phyloP scores from a whole-genome alignment of 441 rosid genomes.

The Viola pubescens region DNA sequence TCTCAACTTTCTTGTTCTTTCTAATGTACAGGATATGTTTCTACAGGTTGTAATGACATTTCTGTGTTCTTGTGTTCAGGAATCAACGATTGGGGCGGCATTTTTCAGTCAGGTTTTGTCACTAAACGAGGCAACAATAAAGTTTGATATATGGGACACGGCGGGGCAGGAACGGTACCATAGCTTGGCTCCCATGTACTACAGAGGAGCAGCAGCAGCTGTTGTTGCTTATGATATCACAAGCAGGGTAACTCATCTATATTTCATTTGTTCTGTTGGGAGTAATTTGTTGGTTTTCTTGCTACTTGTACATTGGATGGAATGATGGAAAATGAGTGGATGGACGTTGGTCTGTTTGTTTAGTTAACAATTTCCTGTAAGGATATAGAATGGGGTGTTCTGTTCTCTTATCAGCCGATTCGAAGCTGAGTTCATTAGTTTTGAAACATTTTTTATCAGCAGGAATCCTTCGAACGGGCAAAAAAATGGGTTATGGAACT shows the following conservation, averaged over 20 bases:
- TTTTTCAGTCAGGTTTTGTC: constrained; percentile 73
- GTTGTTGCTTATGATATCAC: constrained; percentile 68
- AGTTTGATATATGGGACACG: constrained; percentile 83
- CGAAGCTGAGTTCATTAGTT: neutral
- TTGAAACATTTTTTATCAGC: constrained; percentile 9
- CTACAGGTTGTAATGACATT: too few relatives aligned
- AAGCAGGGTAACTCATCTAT: constrained; percentile 40
- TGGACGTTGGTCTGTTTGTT: neutral
- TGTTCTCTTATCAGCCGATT: neutral
- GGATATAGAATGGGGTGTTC: neutral
- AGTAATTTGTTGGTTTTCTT: too few relatives aligned
- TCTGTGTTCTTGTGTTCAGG: constrained; percentile 26
- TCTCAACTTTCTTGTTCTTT: neutral
- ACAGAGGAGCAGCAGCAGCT: constrained; percentile 81
- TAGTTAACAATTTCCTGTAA: neutral
- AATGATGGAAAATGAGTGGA: too few relatives aligned
- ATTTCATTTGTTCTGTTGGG: neutral
- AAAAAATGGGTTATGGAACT: constrained; percentile 69
- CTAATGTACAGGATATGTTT: neutral
- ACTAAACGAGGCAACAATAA: constrained; percentile 51
- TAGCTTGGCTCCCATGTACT: constrained; percentile 85
- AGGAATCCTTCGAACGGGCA: constrained; percentile 65
- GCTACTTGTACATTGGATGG: too few relatives aligned
- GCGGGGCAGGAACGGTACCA: constrained; percentile 82
- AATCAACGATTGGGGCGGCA: constrained; percentile 79